Percentiles rank a stretch among this genome's conserved stretches.
Conservation (phyloP, 768 basidiomycete species). For the Kwoniella sp. region DNA sequence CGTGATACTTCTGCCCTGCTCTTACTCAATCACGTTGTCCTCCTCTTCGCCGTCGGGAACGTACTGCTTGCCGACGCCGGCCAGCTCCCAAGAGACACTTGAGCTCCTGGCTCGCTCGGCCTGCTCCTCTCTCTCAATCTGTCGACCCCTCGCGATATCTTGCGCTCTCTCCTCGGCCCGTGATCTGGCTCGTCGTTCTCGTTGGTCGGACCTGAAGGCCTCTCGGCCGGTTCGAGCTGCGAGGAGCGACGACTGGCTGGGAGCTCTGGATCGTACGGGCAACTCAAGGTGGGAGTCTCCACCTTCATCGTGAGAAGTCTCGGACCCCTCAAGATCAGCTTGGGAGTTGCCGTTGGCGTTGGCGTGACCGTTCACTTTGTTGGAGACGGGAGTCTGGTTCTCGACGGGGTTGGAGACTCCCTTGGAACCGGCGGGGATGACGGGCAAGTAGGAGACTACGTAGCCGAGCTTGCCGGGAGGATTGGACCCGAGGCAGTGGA, state of each 20-base stretch:
- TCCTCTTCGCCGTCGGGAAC: constrained; percentile 20
- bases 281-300: background rate
- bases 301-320: background rate
- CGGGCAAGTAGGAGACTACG: constrained; percentile 23
- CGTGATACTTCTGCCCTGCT: background rate
- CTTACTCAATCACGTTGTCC: constrained; percentile 11
- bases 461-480: constrained; percentile 24
- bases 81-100: constrained; percentile 20
- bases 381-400: background rate
- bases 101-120: constrained; percentile 19
- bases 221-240: constrained; percentile 7
- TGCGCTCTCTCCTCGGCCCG: constrained; percentile 14
- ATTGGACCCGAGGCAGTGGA: constrained; percentile 23
- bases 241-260: background rate
- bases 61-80: constrained; percentile 18
- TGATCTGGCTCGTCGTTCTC: constrained; percentile 13
- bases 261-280: constrained; percentile 10
- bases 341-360: background rate
- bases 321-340: background rate
- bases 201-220: constrained; percentile 5
- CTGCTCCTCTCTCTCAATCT: constrained; percentile 20
- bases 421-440: background rate
- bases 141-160: constrained; percentile 18
- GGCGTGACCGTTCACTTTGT: background rate
- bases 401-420: background rate